Conservation (phyloP, 2,329 filamentous ascomycete genomes). For the Botrytis hyacinthi region DNA sequence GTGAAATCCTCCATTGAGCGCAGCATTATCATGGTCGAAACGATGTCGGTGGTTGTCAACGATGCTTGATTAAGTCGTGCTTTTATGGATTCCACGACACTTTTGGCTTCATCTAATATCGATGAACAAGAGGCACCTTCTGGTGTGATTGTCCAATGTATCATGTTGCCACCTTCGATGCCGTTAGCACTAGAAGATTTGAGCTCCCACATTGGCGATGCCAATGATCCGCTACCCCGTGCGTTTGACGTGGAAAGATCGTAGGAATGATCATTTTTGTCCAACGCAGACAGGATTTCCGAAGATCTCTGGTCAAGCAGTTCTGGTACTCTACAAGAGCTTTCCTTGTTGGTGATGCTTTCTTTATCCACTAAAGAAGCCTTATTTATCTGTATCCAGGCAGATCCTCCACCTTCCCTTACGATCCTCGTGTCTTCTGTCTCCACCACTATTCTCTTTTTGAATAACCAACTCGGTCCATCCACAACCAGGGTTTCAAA, state of each 20-base stretch:
- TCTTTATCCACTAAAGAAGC: constrained; percentile 48
- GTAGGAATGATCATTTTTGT: neutral
- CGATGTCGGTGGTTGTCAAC: constrained; percentile 46
- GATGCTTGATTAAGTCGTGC: constrained; percentile 41
- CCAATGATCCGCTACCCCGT: neutral
- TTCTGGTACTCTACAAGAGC: constrained; percentile 54
- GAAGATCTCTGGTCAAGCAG: constrained; percentile 65
- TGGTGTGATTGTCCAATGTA: constrained; percentile 29
- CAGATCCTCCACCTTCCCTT: constrained; percentile 71
- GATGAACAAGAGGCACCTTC: constrained; percentile 22
- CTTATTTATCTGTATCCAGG: constrained; percentile 63
- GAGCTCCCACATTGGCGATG: neutral
- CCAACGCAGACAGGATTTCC: constrained; percentile 26
- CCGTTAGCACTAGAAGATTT: neutral
- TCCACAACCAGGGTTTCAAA: constrained; percentile 90
- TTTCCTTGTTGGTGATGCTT: constrained; percentile 42
- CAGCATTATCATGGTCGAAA: constrained; percentile 65
- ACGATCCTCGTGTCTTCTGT: constrained; percentile 53
- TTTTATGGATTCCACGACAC: constrained; percentile 48
- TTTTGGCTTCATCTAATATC: constrained; percentile 49
- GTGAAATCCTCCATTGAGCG: constrained; percentile 78
- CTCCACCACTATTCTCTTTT: constrained; percentile 62
- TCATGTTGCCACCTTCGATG: neutral
- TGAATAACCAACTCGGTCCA: constrained; percentile 73
- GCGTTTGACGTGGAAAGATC: neutral